Evolutionary conservation across 495 filamentous ascomycete genomes (phyloP), one percentile per base, ranked within the genome.

Genomic region (Hypoxylon cercidicola): DNA sequence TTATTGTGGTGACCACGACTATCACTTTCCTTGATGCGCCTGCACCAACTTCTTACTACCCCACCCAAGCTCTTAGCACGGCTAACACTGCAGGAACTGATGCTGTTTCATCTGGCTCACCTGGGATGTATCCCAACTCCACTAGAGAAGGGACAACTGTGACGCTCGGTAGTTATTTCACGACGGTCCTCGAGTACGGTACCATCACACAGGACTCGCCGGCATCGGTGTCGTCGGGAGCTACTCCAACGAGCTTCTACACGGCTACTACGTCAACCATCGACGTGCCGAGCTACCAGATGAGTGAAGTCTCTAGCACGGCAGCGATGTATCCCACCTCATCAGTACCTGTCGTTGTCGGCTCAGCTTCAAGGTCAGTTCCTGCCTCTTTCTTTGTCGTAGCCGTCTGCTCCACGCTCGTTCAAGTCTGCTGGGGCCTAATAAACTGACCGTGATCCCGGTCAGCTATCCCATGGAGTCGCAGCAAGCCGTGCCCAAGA

Each of bases 1-100:
- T 85, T 37, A 78, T 78, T 56, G 78, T 84, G 18, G 77, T 82
- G 9, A 82, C 81, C 0, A 73, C 75, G 46, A 77, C 77, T 21
- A 53, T 72, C n/a, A 72, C 55, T n/a, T 72, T 57, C 43, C 37
- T 72, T 20, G 69, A 72, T 30, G 69, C 65, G 9, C 69, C 69
- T 1, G 34, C 12, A 12, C 59, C 60, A 11, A 52, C 52, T 32
- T 60, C 61, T 20, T 23, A 61, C 34, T 57, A 66, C 44, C 58
- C 56, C 47, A 61, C 56, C 16, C 48, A 54, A 55, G 56, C 3
- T 28, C 16, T 37, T 53, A 48, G 55, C 34, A 61, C 51, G 12
- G 41, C 19, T 40, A 59, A 12, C 28, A 54, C 53, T 18, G 53
- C 51, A 56, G 45, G 23, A 51, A 67, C 37, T 47, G 37, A 39